Evolutionary conservation across 192 early-diverging fungal species (phyloP).

Genomic region (Coemansia sp.): DNA sequence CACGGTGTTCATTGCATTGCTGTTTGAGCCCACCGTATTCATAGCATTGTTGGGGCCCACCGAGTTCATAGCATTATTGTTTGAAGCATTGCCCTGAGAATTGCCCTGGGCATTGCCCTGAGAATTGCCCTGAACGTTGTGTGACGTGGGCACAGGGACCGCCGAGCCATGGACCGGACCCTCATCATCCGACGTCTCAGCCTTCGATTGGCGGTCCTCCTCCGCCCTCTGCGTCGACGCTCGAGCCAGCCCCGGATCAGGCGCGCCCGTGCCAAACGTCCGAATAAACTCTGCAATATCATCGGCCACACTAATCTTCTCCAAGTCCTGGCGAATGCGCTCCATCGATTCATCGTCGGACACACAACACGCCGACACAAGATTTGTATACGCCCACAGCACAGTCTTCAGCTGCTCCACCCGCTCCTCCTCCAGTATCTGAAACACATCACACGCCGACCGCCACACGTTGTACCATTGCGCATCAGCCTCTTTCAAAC

Average conservation of each 20-base stretch:
- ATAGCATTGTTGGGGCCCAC: too few relatives aligned
- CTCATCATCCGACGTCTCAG: too few relatives aligned
- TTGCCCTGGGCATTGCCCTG: neutral
- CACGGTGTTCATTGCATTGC: neutral
- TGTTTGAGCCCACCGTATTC: neutral
- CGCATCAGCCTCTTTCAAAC: conserved; percentile 47
- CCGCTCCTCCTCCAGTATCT: conserved; percentile 68
- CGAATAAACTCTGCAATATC: conserved; percentile 68
- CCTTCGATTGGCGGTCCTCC: too few relatives aligned
- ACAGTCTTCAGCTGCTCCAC: conserved; percentile 65
- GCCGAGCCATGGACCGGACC: neutral
- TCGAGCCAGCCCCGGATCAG: conserved; percentile 22
- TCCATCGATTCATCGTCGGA: conserved; percentile 78
- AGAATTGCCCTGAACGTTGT: neutral
- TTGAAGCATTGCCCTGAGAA: too few relatives aligned
- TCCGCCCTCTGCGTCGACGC: neutral
- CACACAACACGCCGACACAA: conserved; percentile 67
- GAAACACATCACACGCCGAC: conserved; percentile 50
- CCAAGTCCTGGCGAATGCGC: conserved; percentile 65
- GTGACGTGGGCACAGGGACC: neutral
- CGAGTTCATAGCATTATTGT: too few relatives aligned
- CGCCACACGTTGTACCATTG: conserved; percentile 54
- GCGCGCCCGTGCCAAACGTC: conserved; percentile 61
- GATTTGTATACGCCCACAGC: conserved; percentile 67
- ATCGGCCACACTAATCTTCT: conserved; percentile 60